These are phyloP conservation scores for Xylariaceae sp. DNA, from an alignment of 2,329 filamentous ascomycete species.

Conservation along the genomic window DNA sequence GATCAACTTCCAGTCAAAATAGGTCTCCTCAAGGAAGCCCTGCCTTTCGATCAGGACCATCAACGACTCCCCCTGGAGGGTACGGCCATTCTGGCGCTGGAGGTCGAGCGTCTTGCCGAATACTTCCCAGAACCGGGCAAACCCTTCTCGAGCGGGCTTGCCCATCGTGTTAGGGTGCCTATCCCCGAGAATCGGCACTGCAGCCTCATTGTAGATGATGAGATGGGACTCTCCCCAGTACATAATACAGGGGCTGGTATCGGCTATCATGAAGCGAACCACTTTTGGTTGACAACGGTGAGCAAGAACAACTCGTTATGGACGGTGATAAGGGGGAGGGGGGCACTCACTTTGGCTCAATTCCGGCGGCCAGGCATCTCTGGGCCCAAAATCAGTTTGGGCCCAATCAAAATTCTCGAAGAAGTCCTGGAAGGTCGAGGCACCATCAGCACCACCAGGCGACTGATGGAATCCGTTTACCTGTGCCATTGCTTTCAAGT, in stretches of 20 bases:
- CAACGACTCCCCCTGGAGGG: slow-evolving; percentile 22
- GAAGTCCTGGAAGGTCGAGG: slow-evolving; percentile 6
- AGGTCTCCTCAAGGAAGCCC: slow-evolving; percentile 35
- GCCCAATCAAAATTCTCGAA: slow-evolving; percentile 34
- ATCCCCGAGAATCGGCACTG: slow-evolving; percentile 26
- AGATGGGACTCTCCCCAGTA: slow-evolving; percentile 31
- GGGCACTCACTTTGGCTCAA: slow-evolving; percentile 17
- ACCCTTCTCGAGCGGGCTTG: slow-evolving; percentile 34
- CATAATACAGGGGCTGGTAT: slow-evolving; percentile 31
- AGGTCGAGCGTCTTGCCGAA: slow-evolving; percentile 27
- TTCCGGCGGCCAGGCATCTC: slow-evolving; percentile 37
- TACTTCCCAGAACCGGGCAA: slow-evolving; percentile 32
- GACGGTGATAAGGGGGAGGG: not conserved
- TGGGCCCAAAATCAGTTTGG: slow-evolving; percentile 36
- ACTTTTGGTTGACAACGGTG: slow-evolving; percentile 2
- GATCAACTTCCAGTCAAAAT: slow-evolving; percentile 39
- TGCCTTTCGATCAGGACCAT: slow-evolving; percentile 30
- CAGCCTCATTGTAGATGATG: slow-evolving; percentile 35
- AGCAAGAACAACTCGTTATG: not conserved
- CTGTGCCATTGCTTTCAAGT: not conserved
- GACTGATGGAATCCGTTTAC: not conserved
- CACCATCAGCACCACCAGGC: not conserved
- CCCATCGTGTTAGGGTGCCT: slow-evolving; percentile 33
- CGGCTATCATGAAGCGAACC: slow-evolving; percentile 32
- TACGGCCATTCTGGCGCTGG: slow-evolving; percentile 23